Base-by-base conservation (phyloP, 768 basidiomycete species). In the Candolleomyces eurysporus region DNA sequence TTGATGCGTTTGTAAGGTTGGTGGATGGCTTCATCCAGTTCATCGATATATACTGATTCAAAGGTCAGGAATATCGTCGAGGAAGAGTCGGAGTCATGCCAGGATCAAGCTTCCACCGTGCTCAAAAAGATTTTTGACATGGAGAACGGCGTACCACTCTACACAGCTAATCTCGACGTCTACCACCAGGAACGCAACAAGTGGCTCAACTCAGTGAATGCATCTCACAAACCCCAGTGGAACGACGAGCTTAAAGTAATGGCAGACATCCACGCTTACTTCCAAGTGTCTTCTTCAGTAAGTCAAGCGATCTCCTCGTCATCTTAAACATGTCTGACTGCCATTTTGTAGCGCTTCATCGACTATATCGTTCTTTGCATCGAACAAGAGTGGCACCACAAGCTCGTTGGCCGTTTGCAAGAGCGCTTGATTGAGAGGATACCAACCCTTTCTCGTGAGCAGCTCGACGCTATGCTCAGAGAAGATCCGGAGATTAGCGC, bases 251-350 rank as follows among this genome's bases (percentile, higher is more conserved):
- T 86, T 14, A 61, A 66, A 2, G 76, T 86, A 6, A 84, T 84
- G 80, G 81, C 84, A 0, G 79, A 80, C 17, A 81, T 85, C 0
- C 76, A 79, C 0, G 85, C 83, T 5, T 88, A 84, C 62, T 86
- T 82, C 66, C 78, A 83, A 43, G 76, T 86, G 0, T 78, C 84
- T 7, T 80, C 76, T 72, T 82, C 83, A 76, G 85, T 83, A 60
- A 19, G 71, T 49, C n/a, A 31, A 31, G 31, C 17, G 5, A 49
- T 59, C 9, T 40, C 5, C 49, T 31, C 36, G 30, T 30, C 21
- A n/a, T 46, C 13, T 2, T 16, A n/a, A n/a, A 9, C 7, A 22
- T 55, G n/a, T 13, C 13, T 32, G 19, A 14, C 16, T 8, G 14
- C 17, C n/a, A 17, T 40, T 32, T 3, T 39, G 13, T 30, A 88